Base-by-base conservation (phyloP, 2,329 filamentous ascomycete species). In the Hymenoscyphus albidus region DNA sequence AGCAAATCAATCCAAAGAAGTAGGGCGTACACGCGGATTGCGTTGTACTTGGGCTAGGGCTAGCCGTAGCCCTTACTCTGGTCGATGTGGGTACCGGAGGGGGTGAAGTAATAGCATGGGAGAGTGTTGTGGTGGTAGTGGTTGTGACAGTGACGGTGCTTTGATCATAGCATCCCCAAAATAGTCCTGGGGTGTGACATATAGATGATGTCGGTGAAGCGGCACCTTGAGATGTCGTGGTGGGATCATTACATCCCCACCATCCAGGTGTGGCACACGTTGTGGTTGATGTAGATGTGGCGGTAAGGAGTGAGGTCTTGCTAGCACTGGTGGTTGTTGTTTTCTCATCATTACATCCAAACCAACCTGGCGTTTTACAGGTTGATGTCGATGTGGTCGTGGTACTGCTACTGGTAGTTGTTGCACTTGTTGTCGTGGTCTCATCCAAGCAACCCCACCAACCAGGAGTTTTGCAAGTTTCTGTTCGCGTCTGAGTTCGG, bases 381-480 rank as follows among this genome's bases (percentile, higher is more conserved):
- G 74, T 78, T 16, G 76, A 78, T 0, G 74, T 77, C 1, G 72
- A 79, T 35, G 74, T 73, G 1, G 76, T 76, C 1, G 75, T 76
- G 6, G 69, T 70, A 27, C 62, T 70, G 16, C 63, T 70, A 13
- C 62, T 70, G 5, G 71, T 71, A 3, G 70, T 72, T 2, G 69
- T 73, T 69, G 72, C 70, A 54, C 63, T 63, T 0, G 67, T 66
- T 10, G 71, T 65, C 69, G 70, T 65, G 55, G 73, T 73, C 10
- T 72, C 68, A 64, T 76, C 74, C 87, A 93, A 27, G 44, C 74
- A 76, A 31, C 74, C 74, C 74, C 74, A 96, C 93, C 93, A 97
- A 5, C 93, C 92, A 35, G 93, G 93, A 1, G 93, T 97, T 76
- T 95, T 85, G 78, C 93, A 97, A 0, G 92, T 97, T 62, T 88